A percentile compares a stretch with the other conserved stretches of the same genome.
Evolutionary conservation across 768 basidiomycete species (phyloP).

Genomic region (Imleria badia): DNA sequence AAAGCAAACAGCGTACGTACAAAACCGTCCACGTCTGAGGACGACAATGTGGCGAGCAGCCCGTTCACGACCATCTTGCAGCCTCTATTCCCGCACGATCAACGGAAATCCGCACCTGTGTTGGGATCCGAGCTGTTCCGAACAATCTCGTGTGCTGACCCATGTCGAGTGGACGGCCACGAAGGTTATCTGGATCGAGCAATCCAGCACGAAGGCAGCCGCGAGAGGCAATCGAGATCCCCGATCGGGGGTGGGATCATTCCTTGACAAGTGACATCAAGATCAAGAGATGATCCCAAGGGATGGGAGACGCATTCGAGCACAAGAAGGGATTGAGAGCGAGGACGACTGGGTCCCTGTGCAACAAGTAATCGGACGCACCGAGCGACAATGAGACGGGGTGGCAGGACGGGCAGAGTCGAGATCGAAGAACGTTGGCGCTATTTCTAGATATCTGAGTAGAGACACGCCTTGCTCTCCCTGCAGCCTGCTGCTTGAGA

Average conservation of each 20-base stretch:
- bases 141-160: slow-evolving; percentile 90
- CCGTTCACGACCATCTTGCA: slow-evolving; percentile 79
- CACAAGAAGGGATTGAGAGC: slow-evolving; percentile 95
- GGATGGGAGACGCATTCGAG: slow-evolving; percentile 66
- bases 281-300: neutral
- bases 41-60: slow-evolving; percentile 83
- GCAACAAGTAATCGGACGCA: slow-evolving; percentile 56
- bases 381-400: too few species aligned
- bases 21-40: slow-evolving; percentile 89
- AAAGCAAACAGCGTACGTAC: slow-evolving; percentile 43
- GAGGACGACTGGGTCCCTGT: slow-evolving; percentile 90
- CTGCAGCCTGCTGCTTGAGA: slow-evolving; percentile 73
- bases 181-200: slow-evolving; percentile 78
- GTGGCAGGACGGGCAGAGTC: neutral
- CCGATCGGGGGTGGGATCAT: slow-evolving; percentile 87
- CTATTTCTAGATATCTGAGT: neutral
- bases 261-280: slow-evolving; percentile 44
- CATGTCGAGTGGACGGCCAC: slow-evolving; percentile 87
- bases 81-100: slow-evolving; percentile 48
- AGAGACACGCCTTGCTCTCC: slow-evolving; percentile 60
- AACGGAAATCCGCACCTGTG: slow-evolving; percentile 49
- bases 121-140: slow-evolving; percentile 89
- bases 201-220: slow-evolving; percentile 75
- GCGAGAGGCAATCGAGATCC: slow-evolving; percentile 87
- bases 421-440: neutral